Conservation (phyloP, 2,329 filamentous ascomycete genomes). For the Chrysosporium keratinophilum region DNA sequence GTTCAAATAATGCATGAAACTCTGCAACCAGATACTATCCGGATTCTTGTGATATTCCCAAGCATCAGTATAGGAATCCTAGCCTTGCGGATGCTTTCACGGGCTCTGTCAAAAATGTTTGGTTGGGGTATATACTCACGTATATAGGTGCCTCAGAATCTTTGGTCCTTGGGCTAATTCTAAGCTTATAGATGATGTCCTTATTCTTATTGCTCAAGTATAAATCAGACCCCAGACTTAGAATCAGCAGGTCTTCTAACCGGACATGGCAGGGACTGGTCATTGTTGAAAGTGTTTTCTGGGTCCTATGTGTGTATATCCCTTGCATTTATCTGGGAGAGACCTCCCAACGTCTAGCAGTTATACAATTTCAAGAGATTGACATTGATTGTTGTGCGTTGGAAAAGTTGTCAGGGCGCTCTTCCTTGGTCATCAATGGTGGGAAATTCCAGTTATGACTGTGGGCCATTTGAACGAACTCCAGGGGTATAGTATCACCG, state of each 20-base stretch:
- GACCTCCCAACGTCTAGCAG: no score
- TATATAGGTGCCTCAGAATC: background rate
- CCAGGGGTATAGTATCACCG: constrained; percentile 6
- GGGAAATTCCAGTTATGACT: constrained; percentile 1
- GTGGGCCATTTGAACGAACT: background rate
- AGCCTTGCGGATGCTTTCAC: constrained; percentile 8
- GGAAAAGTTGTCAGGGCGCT: background rate
- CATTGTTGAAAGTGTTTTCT: background rate
- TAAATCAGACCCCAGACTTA: background rate
- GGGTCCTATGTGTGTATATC: background rate
- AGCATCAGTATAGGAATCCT: constrained; percentile 9
- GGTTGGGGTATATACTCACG: constrained; percentile 10
- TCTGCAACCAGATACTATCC: constrained; percentile 1
- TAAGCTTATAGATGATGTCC: constrained; percentile 8
- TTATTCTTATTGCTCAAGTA: constrained; percentile 12
- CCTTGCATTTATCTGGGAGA: no score
- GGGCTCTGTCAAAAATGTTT: constrained; percentile 6
- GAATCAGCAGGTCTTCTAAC: background rate
- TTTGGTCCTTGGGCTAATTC: background rate
- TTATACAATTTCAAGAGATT: background rate
- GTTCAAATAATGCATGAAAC: constrained; percentile 4
- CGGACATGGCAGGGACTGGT: background rate
- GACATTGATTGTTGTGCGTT: background rate
- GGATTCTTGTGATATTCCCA: constrained; percentile 10
- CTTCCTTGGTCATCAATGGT: constrained; percentile 3